Evolutionary conservation across 805 yeast genomes (phyloP).

Genomic region (Candida succiphila): DNA sequence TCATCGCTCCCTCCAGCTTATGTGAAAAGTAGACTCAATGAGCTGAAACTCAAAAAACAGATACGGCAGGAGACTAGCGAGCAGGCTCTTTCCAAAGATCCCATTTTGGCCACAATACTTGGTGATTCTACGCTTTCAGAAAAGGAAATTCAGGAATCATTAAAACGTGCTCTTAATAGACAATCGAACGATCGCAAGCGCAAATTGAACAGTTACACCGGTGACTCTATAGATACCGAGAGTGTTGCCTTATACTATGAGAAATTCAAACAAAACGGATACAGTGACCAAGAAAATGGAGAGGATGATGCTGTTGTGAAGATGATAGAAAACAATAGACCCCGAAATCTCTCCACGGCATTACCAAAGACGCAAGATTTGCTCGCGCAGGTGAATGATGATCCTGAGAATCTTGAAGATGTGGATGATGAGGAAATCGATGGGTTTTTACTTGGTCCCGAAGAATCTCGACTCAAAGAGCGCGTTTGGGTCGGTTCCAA

Average conservation of each 20-base stretch:
- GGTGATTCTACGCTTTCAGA: conserved; percentile 35
- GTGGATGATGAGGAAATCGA: conserved; percentile 79
- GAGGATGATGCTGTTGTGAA: conserved; percentile 16
- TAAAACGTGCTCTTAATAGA: conserved; percentile 19
- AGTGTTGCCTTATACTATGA: conserved; percentile 1
- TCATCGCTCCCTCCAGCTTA: conserved; percentile 79
- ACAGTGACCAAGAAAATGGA: conserved; percentile 7
- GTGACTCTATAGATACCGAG: conserved; percentile 2
- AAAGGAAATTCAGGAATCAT: conserved; percentile 28
- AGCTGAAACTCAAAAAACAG: conserved; percentile 20
- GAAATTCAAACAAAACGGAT: conserved; percentile 10
- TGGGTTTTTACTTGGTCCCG: conserved; percentile 48
- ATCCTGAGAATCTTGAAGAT: conserved; percentile 56
- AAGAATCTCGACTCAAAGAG: conserved; percentile 67
- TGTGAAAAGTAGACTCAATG: conserved; percentile 46
- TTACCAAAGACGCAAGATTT: conserved; percentile 52
- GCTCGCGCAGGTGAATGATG: conserved; percentile 43
- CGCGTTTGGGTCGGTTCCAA: conserved; percentile 85
- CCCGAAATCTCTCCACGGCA: conserved; percentile 39
- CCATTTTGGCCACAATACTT: conserved; percentile 31
- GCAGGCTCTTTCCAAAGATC: conserved; percentile 29
- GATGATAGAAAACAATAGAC: conserved; percentile 36
- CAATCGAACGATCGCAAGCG: conserved; percentile 15
- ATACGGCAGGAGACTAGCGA: conserved; percentile 22
- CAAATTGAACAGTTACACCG: conserved; percentile 7